Evolutionary conservation across 306 rosid genomes (phyloP).

Genomic region (Canavalia ensiformis): DNA sequence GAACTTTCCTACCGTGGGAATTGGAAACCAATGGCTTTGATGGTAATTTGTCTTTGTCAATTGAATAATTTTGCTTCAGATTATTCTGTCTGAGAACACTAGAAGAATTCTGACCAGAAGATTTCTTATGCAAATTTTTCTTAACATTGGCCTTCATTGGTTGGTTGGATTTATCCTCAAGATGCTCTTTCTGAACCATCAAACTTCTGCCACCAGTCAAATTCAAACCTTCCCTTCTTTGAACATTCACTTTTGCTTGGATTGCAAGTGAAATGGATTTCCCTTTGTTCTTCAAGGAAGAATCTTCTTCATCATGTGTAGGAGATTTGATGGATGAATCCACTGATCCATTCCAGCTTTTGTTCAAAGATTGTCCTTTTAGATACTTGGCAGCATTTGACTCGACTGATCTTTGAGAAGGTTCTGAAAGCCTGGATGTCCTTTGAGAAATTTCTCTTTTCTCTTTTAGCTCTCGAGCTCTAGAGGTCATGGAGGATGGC

Average conservation of each 20-base stretch:
- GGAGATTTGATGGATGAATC: constrained; percentile 65
- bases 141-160: constrained; percentile 60
- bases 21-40: constrained; percentile 67
- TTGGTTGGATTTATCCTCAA: constrained; percentile 66
- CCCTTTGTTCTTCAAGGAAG: constrained; percentile 62
- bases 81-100: constrained; percentile 84
- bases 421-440: constrained; percentile 62
- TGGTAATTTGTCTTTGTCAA: constrained; percentile 69
- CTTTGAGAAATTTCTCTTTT: constrained; percentile 67
- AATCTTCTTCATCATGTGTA: constrained; percentile 60
- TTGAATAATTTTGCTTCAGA: constrained; percentile 78
- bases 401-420: constrained; percentile 68
- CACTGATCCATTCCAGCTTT: constrained; percentile 88
- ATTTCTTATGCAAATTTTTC: constrained; percentile 65
- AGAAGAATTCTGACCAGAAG: constrained; percentile 56
- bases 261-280: constrained; percentile 93
- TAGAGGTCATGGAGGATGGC: constrained; percentile 65
- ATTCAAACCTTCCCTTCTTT: constrained; percentile 83
- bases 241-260: constrained; percentile 98
- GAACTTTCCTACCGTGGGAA: constrained; percentile 65
- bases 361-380: constrained; percentile 86
- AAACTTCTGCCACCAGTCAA: constrained; percentile 61
- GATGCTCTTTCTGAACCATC: constrained; percentile 65
- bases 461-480: constrained; percentile 66
- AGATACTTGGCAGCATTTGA: constrained; percentile 81